A percentile compares a stretch with the other conserved stretches of the same genome.
phyloP scores from a whole-genome alignment of 208 protist genomes.

The Crithidia thermophila region DNA sequence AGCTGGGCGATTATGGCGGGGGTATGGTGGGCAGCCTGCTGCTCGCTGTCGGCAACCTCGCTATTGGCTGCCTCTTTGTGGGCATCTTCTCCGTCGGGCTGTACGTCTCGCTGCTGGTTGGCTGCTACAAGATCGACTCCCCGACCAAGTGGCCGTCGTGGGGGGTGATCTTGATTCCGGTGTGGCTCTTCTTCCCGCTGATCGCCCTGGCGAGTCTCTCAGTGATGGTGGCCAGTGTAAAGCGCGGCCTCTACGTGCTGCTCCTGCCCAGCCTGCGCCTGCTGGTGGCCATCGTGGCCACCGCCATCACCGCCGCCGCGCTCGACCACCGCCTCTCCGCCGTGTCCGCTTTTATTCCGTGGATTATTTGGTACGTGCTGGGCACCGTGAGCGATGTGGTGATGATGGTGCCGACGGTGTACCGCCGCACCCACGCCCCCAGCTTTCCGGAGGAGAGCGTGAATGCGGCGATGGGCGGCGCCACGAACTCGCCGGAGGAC shows the following conservation, averaged over 20 bases:
- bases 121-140: conserved; percentile 33
- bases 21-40: conserved; percentile 30
- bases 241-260: conserved; percentile 19
- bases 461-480: not conserved
- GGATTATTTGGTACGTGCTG: conserved; percentile 37
- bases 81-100: conserved; percentile 17
- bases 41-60: conserved; percentile 20
- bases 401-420: conserved; percentile 38
- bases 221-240: conserved; percentile 17
- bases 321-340: conserved; percentile 35
- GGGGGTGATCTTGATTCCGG: conserved; percentile 36
- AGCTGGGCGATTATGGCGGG: conserved; percentile 47
- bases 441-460: not conserved
- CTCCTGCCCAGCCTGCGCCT: conserved; percentile 18
- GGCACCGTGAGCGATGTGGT: conserved; percentile 30
- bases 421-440: conserved; percentile 12
- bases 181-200: conserved; percentile 39
- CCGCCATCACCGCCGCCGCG: conserved; percentile 40
- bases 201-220: conserved; percentile 28
- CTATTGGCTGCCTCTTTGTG: conserved; percentile 15
- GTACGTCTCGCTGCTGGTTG: conserved; percentile 20
- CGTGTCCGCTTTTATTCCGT: conserved; percentile 40
- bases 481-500: not conserved
- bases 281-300: conserved; percentile 27
- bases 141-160: conserved; percentile 23